phyloP scores from a whole-genome alignment of 805 yeast species.

The Kodamaea kaohsiungensis region DNA sequence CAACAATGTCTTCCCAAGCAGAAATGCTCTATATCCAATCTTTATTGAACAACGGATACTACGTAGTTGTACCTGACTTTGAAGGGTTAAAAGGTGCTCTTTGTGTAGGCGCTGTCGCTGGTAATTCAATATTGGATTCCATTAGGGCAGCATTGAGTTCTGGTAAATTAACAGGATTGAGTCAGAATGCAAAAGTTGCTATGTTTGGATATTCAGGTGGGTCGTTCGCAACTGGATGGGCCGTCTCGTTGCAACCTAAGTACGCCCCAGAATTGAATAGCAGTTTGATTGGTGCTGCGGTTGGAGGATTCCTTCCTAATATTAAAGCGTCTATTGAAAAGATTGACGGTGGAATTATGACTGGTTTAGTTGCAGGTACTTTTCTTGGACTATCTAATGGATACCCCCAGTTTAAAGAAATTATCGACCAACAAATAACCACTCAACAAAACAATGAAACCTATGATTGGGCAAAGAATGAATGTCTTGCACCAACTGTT shows the following conservation, averaged over 20 bases:
- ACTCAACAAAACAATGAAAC: background rate
- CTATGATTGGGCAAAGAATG: background rate
- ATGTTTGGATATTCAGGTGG: constrained; percentile 44
- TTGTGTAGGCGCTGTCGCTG: constrained; percentile 32
- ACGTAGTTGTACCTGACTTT: constrained; percentile 35
- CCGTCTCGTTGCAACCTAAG: constrained; percentile 33
- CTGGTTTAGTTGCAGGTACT: constrained; percentile 32
- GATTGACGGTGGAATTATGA: constrained; percentile 24
- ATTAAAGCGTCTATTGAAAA: constrained; percentile 25
- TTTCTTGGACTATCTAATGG: constrained; percentile 32
- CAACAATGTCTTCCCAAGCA: constrained; percentile 16
- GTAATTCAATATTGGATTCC: constrained; percentile 30
- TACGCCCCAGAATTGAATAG: constrained; percentile 35
- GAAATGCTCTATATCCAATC: constrained; percentile 16
- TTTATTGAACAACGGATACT: constrained; percentile 29
- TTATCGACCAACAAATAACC: background rate
- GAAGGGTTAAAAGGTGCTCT: constrained; percentile 34
- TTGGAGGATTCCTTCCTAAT: constrained; percentile 39
- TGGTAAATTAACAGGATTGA: constrained; percentile 19
- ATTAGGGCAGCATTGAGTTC: constrained; percentile 28
- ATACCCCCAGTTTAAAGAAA: constrained; percentile 21
- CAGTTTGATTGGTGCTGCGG: constrained; percentile 29
- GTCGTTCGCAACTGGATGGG: constrained; percentile 39
- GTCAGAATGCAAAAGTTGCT: constrained; percentile 19
- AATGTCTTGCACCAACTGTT: background rate